phyloP scores from a whole-genome alignment of 192 early-diverging fungal genomes.

The Coemansia sp. region DNA sequence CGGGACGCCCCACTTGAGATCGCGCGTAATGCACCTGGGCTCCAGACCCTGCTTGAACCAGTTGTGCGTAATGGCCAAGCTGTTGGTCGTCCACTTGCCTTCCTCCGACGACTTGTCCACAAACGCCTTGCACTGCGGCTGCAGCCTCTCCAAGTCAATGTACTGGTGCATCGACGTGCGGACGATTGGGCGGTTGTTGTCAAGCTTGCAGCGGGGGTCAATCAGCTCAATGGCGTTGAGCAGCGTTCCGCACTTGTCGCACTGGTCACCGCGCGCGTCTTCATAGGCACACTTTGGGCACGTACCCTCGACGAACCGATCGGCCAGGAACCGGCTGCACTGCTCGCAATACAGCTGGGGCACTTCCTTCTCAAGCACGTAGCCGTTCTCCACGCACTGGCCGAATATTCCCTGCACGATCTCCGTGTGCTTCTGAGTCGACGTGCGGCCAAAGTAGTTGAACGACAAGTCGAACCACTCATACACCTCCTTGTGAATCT shows the following conservation, averaged over 20 bases:
- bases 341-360: slow-evolving; percentile 90
- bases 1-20: slow-evolving; percentile 97
- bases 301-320: slow-evolving; percentile 95
- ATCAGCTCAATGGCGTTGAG: slow-evolving; percentile 91
- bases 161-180: slow-evolving; percentile 89
- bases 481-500: slow-evolving; percentile 83
- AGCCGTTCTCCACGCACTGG: slow-evolving; percentile 70
- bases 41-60: slow-evolving; percentile 95
- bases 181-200: slow-evolving; percentile 77
- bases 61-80: slow-evolving; percentile 80
- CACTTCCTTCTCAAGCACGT: slow-evolving; percentile 72
- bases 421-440: slow-evolving; percentile 86
- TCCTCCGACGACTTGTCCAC: slow-evolving; percentile 66
- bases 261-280: slow-evolving; percentile 98
- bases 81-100: slow-evolving; percentile 89
- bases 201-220: slow-evolving; percentile 93
- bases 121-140: slow-evolving; percentile 76
- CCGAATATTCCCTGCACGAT: slow-evolving; percentile 91
- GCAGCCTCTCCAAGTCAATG: slow-evolving; percentile 79
- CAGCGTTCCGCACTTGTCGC: slow-evolving; percentile 90
- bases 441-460: slow-evolving; percentile 95
- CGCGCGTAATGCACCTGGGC: slow-evolving; percentile 95
- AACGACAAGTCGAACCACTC: slow-evolving; percentile 95
- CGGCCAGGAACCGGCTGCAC: slow-evolving; percentile 90
- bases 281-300: slow-evolving; percentile 90